A percentile compares a stretch with the other conserved stretches of the same genome.
These are phyloP conservation scores for Trichomonascus vanleenenianus DNA, from an alignment of 805 yeast species.

Conservation along the genomic window DNA sequence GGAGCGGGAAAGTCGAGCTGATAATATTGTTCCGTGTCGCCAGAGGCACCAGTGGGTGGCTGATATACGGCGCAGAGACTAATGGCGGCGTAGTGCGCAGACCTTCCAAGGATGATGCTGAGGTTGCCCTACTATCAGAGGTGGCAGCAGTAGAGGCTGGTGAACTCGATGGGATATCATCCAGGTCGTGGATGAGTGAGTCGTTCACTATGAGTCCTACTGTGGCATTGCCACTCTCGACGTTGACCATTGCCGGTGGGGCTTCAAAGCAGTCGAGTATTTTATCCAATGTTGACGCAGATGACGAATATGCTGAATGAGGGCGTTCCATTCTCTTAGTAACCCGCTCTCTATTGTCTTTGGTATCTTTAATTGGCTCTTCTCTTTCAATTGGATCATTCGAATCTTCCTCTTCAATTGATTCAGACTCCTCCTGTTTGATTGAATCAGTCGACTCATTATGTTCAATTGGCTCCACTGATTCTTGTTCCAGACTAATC, in stretches of 20 bases:
- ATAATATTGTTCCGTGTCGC: conserved; percentile 12
- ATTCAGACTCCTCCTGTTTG: neutral
- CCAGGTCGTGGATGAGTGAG: no score
- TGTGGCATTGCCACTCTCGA: neutral
- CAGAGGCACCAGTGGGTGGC: conserved; percentile 16
- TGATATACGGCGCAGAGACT: conserved; percentile 6
- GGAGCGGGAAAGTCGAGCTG: conserved; percentile 13
- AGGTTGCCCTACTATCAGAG: neutral
- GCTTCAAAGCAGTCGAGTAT: conserved; percentile 20
- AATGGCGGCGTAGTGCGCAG: neutral
- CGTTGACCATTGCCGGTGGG: neutral
- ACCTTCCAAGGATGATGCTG: neutral
- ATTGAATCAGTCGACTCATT: no score
- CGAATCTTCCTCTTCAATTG: no score
- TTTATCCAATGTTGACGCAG: conserved; percentile 21
- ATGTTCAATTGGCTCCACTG: no score
- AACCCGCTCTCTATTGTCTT: no score
- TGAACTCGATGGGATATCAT: neutral
- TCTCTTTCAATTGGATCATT: no score
- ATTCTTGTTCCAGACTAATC: no score
- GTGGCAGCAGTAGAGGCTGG: neutral
- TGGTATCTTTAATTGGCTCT: no score
- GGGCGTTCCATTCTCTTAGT: no score
- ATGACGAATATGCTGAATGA: conserved; percentile 11
- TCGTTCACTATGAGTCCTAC: neutral